These are phyloP conservation scores for Podospora bellae-mahoneyi DNA, from an alignment of 495 filamentous ascomycete species.

Conservation along the genomic window DNA sequence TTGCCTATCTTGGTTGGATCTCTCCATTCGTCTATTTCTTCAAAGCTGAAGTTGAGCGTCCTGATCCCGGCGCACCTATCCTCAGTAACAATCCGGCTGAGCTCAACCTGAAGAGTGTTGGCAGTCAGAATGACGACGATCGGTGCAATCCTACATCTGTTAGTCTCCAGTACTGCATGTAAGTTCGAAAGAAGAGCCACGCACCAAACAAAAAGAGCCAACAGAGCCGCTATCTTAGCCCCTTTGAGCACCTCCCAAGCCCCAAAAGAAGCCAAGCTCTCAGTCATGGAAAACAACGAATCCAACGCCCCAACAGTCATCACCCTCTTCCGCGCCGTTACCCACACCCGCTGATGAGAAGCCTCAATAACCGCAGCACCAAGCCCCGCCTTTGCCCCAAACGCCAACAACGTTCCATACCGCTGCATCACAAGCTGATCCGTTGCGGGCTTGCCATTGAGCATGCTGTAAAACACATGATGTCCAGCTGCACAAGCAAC, in stretches of 20 bases:
- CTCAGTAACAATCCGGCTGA: constrained; percentile 11
- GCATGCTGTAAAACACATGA: constrained; percentile 34
- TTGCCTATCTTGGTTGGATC: constrained; percentile 26
- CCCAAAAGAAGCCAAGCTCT: constrained; percentile 30
- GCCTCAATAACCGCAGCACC: constrained; percentile 33
- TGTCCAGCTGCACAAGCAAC: constrained; percentile 35
- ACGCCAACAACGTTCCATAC: constrained; percentile 37
- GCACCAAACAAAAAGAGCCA: constrained; percentile 38
- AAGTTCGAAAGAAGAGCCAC: not conserved
- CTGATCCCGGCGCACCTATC: constrained; percentile 30
- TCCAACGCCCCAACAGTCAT: constrained; percentile 36
- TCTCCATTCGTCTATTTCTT: constrained; percentile 38
- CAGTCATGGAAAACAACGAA: constrained; percentile 36
- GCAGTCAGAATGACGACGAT: constrained; percentile 38
- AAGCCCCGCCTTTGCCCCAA: constrained; percentile 37
- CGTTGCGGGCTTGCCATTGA: constrained; percentile 31
- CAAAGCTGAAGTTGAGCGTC: constrained; percentile 37
- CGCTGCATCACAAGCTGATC: constrained; percentile 39
- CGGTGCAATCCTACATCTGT: constrained; percentile 27
- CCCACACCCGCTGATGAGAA: constrained; percentile 37
- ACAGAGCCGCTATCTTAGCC: constrained; percentile 32
- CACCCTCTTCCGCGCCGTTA: constrained; percentile 34
- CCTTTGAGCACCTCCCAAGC: constrained; percentile 35
- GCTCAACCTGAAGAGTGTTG: constrained; percentile 37
- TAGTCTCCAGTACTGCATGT: not conserved